Percentiles rank a stretch among this genome's conserved stretches.
Conservation (phyloP, 2,329 filamentous ascomycete genomes). For the Penicillium vulpinum region DNA sequence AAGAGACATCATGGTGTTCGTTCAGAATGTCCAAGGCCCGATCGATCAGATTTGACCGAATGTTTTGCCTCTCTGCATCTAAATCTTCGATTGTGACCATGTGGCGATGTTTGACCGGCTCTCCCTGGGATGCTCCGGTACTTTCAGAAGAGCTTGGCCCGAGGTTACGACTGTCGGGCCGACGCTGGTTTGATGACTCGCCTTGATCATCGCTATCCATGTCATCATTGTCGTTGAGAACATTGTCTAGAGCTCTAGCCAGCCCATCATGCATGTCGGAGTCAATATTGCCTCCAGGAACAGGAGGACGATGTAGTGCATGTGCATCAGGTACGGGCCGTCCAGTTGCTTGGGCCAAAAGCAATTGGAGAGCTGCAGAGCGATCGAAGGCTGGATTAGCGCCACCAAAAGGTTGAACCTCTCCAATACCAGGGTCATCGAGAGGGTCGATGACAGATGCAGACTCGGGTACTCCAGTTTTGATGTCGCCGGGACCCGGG, state of each 20-base stretch:
- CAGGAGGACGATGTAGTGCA: slow-evolving; percentile 22
- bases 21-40: slow-evolving; percentile 87
- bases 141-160: slow-evolving; percentile 23
- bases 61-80: slow-evolving; percentile 69
- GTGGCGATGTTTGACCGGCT: slow-evolving; percentile 30
- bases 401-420: slow-evolving; percentile 27
- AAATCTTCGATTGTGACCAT: slow-evolving; percentile 70
- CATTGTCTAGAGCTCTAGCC: slow-evolving; percentile 46
- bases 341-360: slow-evolving; percentile 34
- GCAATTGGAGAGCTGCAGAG: slow-evolving; percentile 36
- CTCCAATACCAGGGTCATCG: slow-evolving; percentile 31
- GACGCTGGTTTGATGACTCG: slow-evolving; percentile 24
- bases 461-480: slow-evolving; percentile 30
- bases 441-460: slow-evolving; percentile 31
- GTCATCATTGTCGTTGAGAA: slow-evolving; percentile 37
- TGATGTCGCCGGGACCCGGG: slow-evolving; percentile 61
- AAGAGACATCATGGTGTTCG: slow-evolving; percentile 81
- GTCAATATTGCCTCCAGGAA: slow-evolving; percentile 28
- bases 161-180: slow-evolving; percentile 12
- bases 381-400: slow-evolving; percentile 29
- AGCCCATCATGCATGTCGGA: slow-evolving; percentile 37
- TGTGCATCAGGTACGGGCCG: slow-evolving; percentile 27
- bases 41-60: slow-evolving; percentile 79
- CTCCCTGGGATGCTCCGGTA: slow-evolving; percentile 18
- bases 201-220: slow-evolving; percentile 26